Base-by-base conservation (phyloP, 1,284 basidiomycete species). In the Cystobasidium slooffiae region DNA sequence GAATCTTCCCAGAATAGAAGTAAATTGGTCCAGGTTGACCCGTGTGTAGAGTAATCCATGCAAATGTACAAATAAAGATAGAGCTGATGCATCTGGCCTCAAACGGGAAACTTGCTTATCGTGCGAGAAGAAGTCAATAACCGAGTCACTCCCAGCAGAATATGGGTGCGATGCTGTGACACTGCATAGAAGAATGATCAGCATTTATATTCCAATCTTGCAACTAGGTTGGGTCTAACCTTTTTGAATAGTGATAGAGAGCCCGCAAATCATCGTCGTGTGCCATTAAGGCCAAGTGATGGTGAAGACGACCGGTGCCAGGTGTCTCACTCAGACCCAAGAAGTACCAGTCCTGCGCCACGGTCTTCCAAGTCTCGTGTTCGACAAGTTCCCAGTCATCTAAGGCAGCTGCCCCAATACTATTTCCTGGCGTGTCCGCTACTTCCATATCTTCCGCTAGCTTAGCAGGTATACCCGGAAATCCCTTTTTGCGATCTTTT, bases 21-120 rank as follows among this genome's bases (percentile, higher is more conserved):
- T 84, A 80, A 98, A 98, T 81, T 94, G 91, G 82, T 99, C 95
- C 22, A 98, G 88, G 78, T 96, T 88, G 76, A 97, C 92, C 77
- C 91, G 90, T 10, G 95, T 97, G 83, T 97, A 96, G 1, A 99
- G 86, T 91, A 97, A 93, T 37, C 95, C 95, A 77, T 98, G 96
- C 1, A 98, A 84, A 47, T 94, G 88, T 12, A 97, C 88, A 77
- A 98, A 98, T 1, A 97, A 87, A 58, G 96, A 94, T 3, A 90
- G 84, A 0, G 88, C 88, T 0, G 85, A 86, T 3, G 93, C 90
- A 78, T 96, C 93, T 0, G 93, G 77, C n/a, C 77, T 78, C 18
- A 79, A 67, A 10, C 83, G 80, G 10, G 78, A 89, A 10, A 87
- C 85, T 62, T 89, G 85, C 53, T 89, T 18, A 88, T 88, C 55